Conservation (phyloP, 2,329 filamentous ascomycete species). For the Pezicula rhizophila region DNA sequence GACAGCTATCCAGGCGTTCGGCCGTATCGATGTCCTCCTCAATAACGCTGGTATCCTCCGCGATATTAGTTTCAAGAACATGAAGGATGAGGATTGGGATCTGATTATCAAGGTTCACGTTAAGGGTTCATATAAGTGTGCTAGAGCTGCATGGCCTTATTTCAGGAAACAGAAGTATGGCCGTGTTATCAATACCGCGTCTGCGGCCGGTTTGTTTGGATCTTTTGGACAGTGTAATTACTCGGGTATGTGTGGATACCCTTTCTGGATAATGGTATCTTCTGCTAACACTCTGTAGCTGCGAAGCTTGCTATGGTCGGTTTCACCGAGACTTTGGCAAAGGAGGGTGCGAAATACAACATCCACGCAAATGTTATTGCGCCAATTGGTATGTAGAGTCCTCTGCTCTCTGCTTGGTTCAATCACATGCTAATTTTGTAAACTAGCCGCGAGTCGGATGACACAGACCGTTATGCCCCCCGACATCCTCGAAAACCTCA, state of each 20-base stretch:
- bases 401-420: not conserved
- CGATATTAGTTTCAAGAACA: constrained; percentile 97
- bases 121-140: constrained; percentile 90
- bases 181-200: constrained; percentile 91
- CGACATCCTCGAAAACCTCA: constrained; percentile 70
- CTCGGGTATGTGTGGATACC: constrained; percentile 48
- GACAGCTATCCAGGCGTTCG: constrained; percentile 72
- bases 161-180: constrained; percentile 99
- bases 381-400: constrained; percentile 51
- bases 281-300: constrained; percentile 42
- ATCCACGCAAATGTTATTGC: constrained; percentile 93
- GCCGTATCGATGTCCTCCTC: constrained; percentile 88
- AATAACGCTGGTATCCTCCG: constrained; percentile 95
- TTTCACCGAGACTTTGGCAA: constrained; percentile 95
- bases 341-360: constrained; percentile 97
- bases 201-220: constrained; percentile 91
- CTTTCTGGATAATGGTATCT: constrained; percentile 1
- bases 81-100: constrained; percentile 96
- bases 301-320: constrained; percentile 94
- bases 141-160: constrained; percentile 90
- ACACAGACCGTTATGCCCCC: constrained; percentile 92
- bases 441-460: constrained; percentile 80
- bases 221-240: constrained; percentile 97
- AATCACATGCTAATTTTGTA: constrained; percentile 11
- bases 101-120: constrained; percentile 89